Percentiles rank a stretch among this genome's conserved stretches.
Conservation (phyloP, 2,329 filamentous ascomycete species). For the Fonsecaea nubica region DNA sequence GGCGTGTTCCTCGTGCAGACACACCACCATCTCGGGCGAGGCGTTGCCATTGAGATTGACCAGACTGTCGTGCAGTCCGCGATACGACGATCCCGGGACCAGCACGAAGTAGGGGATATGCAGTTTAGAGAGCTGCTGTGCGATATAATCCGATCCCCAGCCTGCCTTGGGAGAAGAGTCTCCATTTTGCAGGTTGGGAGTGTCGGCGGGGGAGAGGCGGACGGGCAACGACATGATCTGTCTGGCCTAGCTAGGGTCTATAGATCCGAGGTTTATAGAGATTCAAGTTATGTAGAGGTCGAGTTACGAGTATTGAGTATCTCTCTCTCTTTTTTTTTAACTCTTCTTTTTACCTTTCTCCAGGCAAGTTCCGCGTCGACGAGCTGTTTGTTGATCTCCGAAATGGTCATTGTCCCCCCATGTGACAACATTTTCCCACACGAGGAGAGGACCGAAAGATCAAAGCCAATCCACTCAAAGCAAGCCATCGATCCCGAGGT, state of each 20-base stretch:
- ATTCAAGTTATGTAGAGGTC: not conserved
- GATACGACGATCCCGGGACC: slow-evolving; percentile 14
- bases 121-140: slow-evolving; percentile 3
- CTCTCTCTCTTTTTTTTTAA: too few relatives aligned
- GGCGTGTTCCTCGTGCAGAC: slow-evolving; percentile 16
- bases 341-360: not conserved
- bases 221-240: slow-evolving; percentile 8
- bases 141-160: slow-evolving; percentile 19
- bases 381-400: slow-evolving; percentile 12
- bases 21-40: slow-evolving; percentile 16
- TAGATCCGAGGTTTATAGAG: not conserved
- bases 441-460: not conserved
- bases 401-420: not conserved
- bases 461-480: not conserved
- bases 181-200: slow-evolving; percentile 20
- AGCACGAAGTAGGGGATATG: slow-evolving; percentile 17
- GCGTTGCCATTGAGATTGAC: slow-evolving; percentile 19
- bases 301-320: not conserved
- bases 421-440: too few relatives aligned
- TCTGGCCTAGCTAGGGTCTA: not conserved
- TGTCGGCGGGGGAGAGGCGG: slow-evolving; percentile 10
- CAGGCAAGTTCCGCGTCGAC: not conserved
- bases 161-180: slow-evolving; percentile 9
- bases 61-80: slow-evolving; percentile 14
- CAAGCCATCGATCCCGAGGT: not conserved